Evolutionary conservation across 768 basidiomycete species (phyloP).

Genomic region (Lactarius sanguifluus): DNA sequence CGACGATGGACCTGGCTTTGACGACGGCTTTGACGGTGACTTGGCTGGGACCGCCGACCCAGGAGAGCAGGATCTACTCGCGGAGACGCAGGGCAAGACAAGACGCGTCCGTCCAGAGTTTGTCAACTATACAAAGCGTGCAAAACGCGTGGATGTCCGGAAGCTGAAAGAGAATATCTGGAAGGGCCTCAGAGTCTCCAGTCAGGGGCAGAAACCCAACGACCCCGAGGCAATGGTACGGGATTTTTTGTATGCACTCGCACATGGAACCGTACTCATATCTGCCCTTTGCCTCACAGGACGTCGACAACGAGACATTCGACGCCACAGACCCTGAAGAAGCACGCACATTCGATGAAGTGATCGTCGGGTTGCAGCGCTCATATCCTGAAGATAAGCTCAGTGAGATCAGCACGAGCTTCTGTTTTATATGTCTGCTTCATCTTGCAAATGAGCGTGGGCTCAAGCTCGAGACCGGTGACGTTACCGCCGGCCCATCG

Average conservation of each 20-base stretch:
- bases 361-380: constrained; percentile 76
- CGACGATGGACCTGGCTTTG: constrained; percentile 68
- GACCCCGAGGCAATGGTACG: constrained; percentile 55
- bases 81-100: constrained; percentile 71
- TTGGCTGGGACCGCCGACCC: constrained; percentile 48
- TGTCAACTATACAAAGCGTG: constrained; percentile 92
- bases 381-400: constrained; percentile 92
- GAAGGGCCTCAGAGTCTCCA: constrained; percentile 83
- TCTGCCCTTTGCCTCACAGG: constrained; percentile 40
- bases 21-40: constrained; percentile 65
- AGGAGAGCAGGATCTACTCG: constrained; percentile 86
- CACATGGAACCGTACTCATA: constrained; percentile 1
- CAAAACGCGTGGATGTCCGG: constrained; percentile 95
- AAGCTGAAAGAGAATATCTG: constrained; percentile 98
- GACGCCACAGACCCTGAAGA: constrained; percentile 61
- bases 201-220: constrained; percentile 43
- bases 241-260: background rate
- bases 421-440: constrained; percentile 97
- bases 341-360: constrained; percentile 69
- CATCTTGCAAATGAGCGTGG: constrained; percentile 98
- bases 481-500: constrained; percentile 34
- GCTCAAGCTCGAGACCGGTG: constrained; percentile 66
- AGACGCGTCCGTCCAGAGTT: constrained; percentile 82
- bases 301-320: constrained; percentile 49
- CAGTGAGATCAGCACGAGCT: constrained; percentile 97